Conservation (phyloP, 768 basidiomycete species). For the Strobilomyces confusus region DNA sequence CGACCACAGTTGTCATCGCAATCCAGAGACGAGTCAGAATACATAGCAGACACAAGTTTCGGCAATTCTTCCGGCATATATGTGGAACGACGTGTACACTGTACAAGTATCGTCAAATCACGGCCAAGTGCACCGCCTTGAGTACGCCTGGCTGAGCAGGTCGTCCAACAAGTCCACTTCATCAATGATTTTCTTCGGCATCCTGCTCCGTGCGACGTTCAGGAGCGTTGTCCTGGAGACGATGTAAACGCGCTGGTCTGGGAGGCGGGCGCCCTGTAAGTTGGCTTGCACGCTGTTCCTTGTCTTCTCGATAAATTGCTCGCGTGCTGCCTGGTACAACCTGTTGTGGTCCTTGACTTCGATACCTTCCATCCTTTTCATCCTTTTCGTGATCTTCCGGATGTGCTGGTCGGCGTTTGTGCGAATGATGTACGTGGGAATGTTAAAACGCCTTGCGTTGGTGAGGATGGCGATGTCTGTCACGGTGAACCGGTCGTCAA, state of each 20-base stretch:
- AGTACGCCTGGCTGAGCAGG: not conserved
- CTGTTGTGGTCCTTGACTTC: slow-evolving; percentile 1
- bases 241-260: slow-evolving; percentile 24
- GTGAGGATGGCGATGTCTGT: not conserved
- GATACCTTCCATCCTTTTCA: not conserved
- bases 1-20: no score
- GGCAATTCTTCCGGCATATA: no score
- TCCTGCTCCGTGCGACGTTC: slow-evolving; percentile 10
- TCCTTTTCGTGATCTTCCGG: not conserved
- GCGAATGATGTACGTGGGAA: not conserved
- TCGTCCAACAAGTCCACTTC: slow-evolving; percentile 2
- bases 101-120: not conserved
- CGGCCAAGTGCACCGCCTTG: not conserved
- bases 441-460: not conserved
- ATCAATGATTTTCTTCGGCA: slow-evolving; percentile 4
- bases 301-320: slow-evolving; percentile 9
- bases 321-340: slow-evolving; percentile 6
- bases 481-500: not conserved
- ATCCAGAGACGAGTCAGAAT: no score
- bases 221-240: slow-evolving; percentile 15
- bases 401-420: not conserved
- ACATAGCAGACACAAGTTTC: no score
- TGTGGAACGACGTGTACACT: no score
- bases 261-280: slow-evolving; percentile 15
- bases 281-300: slow-evolving; percentile 11